Base-by-base conservation (phyloP, 2,329 filamentous ascomycete species). In the Fusarium nematophilum region DNA sequence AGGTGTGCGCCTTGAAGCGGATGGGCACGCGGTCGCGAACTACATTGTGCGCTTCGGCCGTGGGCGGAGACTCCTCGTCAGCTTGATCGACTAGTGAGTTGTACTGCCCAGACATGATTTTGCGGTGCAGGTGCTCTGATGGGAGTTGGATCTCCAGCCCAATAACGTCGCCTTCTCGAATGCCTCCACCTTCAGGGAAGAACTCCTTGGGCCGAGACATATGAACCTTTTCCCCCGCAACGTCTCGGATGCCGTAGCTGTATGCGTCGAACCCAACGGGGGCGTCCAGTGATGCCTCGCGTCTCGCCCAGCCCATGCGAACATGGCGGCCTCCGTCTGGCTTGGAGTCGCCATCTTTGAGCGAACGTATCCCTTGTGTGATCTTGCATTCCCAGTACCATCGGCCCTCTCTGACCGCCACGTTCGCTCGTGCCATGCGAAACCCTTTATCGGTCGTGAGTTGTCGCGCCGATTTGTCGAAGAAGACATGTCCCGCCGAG, bases 381-480 rank as follows among this genome's bases (percentile, higher is more conserved):
- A 99, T 87, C 70, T 91, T 93, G 75, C 94, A 93, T 76, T 99
- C 95, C 82, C 93, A 99, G 75, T 96, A 99, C 81, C 92, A 92
- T 26, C 91, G 86, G 1, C 95, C 95, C 75, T 98, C 91, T 38
- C 95, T 84, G 5, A 93, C 91, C 18, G 91, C 92, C 1, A 98
- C 90, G 69, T 99, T 99, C 10, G 92, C 93, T 31, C 94, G 87
- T 3, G 91, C 90, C 82, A 94, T 95, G 55, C 96, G 86, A 83
- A 95, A 97, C 8, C 95, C 93, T 75, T 96, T 96, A 65, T 94
- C 89, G 11, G 95, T 96, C 1, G 91, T 96, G 47, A 97, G 86
- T 42, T 92, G 87, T 15, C 84, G 86, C 7, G 89, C 93, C 30
- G 86, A 83, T 59, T 86, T 85, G 70, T 93, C 90, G 71, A 97